A percentile compares a stretch with the other conserved stretches of the same genome.
These are phyloP conservation scores for Rosa persica DNA, from an alignment of 306 rosid species.

Conservation along the genomic window DNA sequence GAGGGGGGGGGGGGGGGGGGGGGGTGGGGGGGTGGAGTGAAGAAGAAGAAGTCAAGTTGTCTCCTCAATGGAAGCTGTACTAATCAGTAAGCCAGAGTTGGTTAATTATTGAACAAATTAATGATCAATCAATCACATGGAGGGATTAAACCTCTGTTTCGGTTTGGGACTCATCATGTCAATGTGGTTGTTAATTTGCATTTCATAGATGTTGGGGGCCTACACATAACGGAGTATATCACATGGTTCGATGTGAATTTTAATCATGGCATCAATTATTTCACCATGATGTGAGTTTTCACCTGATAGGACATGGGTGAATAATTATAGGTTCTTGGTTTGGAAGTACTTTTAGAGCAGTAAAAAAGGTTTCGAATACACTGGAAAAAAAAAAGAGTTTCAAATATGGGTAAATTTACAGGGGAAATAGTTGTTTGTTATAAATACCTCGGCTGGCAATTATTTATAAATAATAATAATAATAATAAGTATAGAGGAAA, in stretches of 20 bases:
- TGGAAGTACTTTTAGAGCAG: neutral
- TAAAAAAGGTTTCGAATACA: neutral
- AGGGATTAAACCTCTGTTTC: neutral
- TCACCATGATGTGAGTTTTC: neutral
- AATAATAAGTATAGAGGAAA: no score
- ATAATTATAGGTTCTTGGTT: neutral
- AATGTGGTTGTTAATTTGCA: neutral
- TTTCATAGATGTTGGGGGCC: neutral
- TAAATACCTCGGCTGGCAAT: no score
- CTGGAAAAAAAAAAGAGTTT: no score
- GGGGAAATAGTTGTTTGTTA: no score
- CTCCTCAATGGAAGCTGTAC: slow-evolving; percentile 58
- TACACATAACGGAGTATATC: slow-evolving; percentile 1
- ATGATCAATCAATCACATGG: slow-evolving; percentile 29
- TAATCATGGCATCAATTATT: slow-evolving; percentile 3
- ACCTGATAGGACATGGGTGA: neutral
- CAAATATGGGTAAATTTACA: no score
- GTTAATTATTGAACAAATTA: slow-evolving; percentile 27
- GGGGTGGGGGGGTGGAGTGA: no score
- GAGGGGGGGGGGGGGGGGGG: neutral
- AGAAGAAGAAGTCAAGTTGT: slow-evolving; percentile 44
- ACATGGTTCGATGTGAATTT: neutral
- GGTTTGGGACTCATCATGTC: neutral
- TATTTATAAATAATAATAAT: no score
- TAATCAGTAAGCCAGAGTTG: neutral